These are phyloP conservation scores for Claviceps paspali DNA, from an alignment of 2,329 filamentous ascomycete species.

Conservation along the genomic window DNA sequence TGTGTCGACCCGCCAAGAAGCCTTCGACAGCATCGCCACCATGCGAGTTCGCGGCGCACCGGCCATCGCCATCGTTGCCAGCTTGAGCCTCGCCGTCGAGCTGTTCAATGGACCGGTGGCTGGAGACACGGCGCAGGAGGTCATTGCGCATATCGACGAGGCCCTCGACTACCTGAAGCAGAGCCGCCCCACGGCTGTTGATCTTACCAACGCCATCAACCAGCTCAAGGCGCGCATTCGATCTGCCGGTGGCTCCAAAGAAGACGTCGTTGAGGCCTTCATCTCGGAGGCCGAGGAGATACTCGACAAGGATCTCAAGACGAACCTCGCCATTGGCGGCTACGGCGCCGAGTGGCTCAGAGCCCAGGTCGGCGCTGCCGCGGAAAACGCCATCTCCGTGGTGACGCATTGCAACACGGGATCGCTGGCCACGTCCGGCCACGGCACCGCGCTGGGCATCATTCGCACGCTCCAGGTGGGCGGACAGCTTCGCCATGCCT, in stretches of 20 bases:
- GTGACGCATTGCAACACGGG: slow-evolving; percentile 98
- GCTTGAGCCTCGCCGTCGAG: slow-evolving; percentile 76
- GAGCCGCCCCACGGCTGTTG: slow-evolving; percentile 87
- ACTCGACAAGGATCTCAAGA: slow-evolving; percentile 69
- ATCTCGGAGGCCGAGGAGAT: slow-evolving; percentile 73
- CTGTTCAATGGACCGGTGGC: slow-evolving; percentile 39
- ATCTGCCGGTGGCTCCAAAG: slow-evolving; percentile 27
- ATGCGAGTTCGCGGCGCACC: slow-evolving; percentile 73
- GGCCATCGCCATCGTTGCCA: slow-evolving; percentile 95
- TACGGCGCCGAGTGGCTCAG: slow-evolving; percentile 74
- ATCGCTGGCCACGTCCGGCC: slow-evolving; percentile 91
- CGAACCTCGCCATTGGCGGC: slow-evolving; percentile 74
- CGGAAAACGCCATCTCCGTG: slow-evolving; percentile 49
- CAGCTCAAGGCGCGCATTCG: slow-evolving; percentile 57
- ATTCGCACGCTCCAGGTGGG: slow-evolving; percentile 65
- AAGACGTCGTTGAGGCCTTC: slow-evolving; percentile 51
- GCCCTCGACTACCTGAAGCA: slow-evolving; percentile 77
- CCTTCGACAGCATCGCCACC: slow-evolving; percentile 67
- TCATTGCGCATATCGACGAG: slow-evolving; percentile 56
- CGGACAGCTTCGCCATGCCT: slow-evolving; percentile 61
- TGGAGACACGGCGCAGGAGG: slow-evolving; percentile 33
- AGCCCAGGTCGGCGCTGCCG: slow-evolving; percentile 34
- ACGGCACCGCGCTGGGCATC: slow-evolving; percentile 88
- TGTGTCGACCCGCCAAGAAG: slow-evolving; percentile 55
- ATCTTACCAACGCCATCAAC: slow-evolving; percentile 75